These are phyloP conservation scores for Corymbia maculata DNA, from an alignment of 345 rosid genomes.

Conservation along the genomic window DNA sequence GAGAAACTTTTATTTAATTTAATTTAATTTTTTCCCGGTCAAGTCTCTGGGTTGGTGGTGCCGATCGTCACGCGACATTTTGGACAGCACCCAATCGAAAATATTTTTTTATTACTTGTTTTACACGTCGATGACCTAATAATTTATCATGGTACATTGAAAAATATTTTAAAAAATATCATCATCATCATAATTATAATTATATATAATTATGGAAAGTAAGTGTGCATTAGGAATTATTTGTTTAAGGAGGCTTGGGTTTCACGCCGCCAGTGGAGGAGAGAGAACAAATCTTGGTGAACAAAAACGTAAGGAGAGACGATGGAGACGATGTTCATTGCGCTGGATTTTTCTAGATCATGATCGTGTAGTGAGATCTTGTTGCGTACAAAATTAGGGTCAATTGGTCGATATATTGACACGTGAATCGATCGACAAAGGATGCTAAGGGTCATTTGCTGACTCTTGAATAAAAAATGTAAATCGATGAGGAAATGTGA, in stretches of 20 bases:
- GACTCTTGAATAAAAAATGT: rapidly evolving
- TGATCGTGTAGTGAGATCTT: neutral
- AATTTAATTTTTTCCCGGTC: rapidly evolving
- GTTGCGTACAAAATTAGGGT: neutral
- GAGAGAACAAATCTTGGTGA: neutral
- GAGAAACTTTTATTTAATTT: neutral
- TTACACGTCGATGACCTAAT: neutral
- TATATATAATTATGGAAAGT: neutral
- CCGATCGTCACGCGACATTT: rapidly evolving
- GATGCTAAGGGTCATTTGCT: neutral
- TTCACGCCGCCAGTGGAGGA: neutral
- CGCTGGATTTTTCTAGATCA: neutral
- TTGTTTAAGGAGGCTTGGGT: neutral
- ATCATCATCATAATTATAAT: neutral
- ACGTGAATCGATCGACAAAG: rapidly evolving
- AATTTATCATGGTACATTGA: neutral
- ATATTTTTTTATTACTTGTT: neutral
- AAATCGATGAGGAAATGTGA: neutral
- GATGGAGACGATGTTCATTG: neutral
- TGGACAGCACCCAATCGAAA: rapidly evolving
- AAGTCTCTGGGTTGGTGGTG: neutral
- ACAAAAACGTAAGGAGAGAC: neutral
- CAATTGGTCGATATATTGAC: neutral
- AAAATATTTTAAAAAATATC: neutral
- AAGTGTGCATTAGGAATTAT: neutral